Conservation (phyloP, 345 rosid genomes). For the Anastatica hierochuntica region DNA sequence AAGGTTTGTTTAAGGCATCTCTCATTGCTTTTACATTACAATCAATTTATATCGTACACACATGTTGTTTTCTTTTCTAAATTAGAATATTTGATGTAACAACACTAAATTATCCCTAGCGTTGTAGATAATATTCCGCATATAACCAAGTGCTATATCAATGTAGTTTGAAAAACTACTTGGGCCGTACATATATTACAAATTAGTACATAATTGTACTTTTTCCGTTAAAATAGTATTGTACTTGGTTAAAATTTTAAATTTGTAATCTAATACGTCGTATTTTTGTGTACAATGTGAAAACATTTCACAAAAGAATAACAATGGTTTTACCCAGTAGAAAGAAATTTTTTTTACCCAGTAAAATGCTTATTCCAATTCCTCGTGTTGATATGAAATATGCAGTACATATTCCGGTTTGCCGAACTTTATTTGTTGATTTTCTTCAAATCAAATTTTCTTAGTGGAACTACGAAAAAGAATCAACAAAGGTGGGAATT, state of each 20-base stretch:
- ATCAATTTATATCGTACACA: slow-evolving; percentile 17
- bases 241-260: background rate
- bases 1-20: slow-evolving; percentile 8
- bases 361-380: slow-evolving; percentile 12
- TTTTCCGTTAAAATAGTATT: background rate
- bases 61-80: slow-evolving; percentile 19
- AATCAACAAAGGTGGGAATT: too few relatives aligned
- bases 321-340: too few relatives aligned
- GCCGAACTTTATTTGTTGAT: background rate
- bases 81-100: slow-evolving; percentile 26
- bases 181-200: slow-evolving; percentile 2
- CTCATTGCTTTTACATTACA: slow-evolving; percentile 4
- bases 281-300: background rate
- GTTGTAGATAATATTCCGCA: slow-evolving; percentile 16
- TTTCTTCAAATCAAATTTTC: background rate
- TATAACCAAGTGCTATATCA: background rate
- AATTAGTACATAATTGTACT: background rate
- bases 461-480: background rate
- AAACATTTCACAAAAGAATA: slow-evolving; percentile 3
- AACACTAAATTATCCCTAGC: slow-evolving; percentile 8
- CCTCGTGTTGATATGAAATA: background rate
- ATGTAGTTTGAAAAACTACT: background rate
- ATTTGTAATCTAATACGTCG: background rate
- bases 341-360: too few relatives aligned
- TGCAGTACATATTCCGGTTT: slow-evolving; percentile 15